Conservation (phyloP, 2,329 filamentous ascomycete genomes). For the Fusarium stilboides region DNA sequence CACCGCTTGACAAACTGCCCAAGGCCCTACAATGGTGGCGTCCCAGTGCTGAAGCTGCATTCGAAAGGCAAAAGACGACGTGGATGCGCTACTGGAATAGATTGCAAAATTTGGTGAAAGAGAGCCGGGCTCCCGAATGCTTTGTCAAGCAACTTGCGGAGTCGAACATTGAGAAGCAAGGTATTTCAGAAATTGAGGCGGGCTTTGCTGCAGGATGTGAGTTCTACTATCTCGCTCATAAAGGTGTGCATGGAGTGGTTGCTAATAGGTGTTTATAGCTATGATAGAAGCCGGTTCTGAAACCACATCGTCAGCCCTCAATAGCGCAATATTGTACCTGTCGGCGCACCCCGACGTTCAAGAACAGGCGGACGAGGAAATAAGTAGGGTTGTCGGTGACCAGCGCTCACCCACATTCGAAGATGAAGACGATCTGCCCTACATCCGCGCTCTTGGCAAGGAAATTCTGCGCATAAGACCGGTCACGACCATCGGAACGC, state of each 20-base stretch:
- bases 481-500: conserved; percentile 51
- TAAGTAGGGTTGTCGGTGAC: conserved; percentile 66
- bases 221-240: neutral
- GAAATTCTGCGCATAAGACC: conserved; percentile 71
- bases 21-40: conserved; percentile 25
- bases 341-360: conserved; percentile 21
- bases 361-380: conserved; percentile 63
- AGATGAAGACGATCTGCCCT: conserved; percentile 65
- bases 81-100: conserved; percentile 28
- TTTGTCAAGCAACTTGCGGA: conserved; percentile 13
- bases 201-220: conserved; percentile 20
- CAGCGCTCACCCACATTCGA: conserved; percentile 62
- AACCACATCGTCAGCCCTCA: conserved; percentile 29
- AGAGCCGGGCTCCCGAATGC: conserved; percentile 19
- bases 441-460: conserved; percentile 68
- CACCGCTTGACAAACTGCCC: conserved; percentile 8
- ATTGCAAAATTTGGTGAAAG: neutral
- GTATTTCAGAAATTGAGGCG: conserved; percentile 20
- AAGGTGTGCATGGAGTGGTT: no score
- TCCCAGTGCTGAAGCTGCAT: conserved; percentile 5
- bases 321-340: conserved; percentile 19
- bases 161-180: conserved; percentile 23
- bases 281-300: conserved; percentile 35
- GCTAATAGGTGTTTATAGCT: neutral
- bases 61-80: conserved; percentile 12